These are phyloP conservation scores for Leptographium flavum DNA, from an alignment of 2,329 filamentous ascomycete species.

Conservation along the genomic window DNA sequence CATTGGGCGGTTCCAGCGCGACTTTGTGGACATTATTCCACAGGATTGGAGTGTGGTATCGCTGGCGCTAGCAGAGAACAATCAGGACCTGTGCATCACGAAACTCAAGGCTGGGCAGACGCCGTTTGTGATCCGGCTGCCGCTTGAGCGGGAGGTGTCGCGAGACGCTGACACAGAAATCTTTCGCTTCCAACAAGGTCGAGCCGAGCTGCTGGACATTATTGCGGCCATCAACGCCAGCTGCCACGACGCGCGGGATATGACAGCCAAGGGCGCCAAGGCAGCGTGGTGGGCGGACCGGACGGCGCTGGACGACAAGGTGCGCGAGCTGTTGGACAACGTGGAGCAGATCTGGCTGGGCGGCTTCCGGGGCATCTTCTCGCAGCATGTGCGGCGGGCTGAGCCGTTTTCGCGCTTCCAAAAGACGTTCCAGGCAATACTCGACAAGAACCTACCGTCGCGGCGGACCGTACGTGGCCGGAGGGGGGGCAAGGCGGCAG, in stretches of 20 bases:
- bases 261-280: slow-evolving; percentile 60
- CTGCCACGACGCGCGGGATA: slow-evolving; percentile 58
- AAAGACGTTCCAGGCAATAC: slow-evolving; percentile 59
- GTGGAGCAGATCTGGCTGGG: slow-evolving; percentile 92
- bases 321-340: slow-evolving; percentile 66
- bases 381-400: slow-evolving; percentile 49
- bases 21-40: slow-evolving; percentile 79
- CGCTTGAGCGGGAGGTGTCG: slow-evolving; percentile 67
- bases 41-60: slow-evolving; percentile 74
- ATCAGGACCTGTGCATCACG: slow-evolving; percentile 78
- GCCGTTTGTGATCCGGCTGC: slow-evolving; percentile 78
- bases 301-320: slow-evolving; percentile 60
- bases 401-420: slow-evolving; percentile 62
- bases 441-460: slow-evolving; percentile 78
- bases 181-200: slow-evolving; percentile 73
- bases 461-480: slow-evolving; percentile 48
- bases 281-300: slow-evolving; percentile 83
- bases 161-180: slow-evolving; percentile 54
- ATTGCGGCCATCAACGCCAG: slow-evolving; percentile 70
- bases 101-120: slow-evolving; percentile 60
- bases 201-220: slow-evolving; percentile 67
- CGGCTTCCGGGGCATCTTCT: slow-evolving; percentile 90
- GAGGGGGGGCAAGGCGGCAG: slow-evolving; percentile 19
- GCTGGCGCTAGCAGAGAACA: slow-evolving; percentile 66
- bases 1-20: slow-evolving; percentile 53